Conservation (phyloP, 2,329 filamentous ascomycete species). For the Paradendryphiella salina region DNA sequence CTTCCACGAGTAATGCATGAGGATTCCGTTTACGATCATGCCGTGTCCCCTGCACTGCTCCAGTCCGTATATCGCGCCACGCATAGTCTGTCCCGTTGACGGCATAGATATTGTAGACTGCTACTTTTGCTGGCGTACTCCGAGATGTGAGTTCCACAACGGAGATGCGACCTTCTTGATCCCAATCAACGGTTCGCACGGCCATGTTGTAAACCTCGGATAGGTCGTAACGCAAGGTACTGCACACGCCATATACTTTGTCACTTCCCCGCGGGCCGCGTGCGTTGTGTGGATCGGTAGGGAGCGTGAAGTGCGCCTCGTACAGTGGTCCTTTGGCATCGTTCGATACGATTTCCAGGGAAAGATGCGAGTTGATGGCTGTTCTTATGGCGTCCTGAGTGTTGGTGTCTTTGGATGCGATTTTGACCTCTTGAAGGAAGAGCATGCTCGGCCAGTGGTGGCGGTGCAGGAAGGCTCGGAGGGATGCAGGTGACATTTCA, state of each 20-base stretch:
- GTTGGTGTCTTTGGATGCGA: constrained; percentile 46
- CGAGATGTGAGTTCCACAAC: constrained; percentile 48
- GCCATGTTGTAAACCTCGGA: constrained; percentile 3
- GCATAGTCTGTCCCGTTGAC: constrained; percentile 57
- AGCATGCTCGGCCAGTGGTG: constrained; percentile 53
- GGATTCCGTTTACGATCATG: constrained; percentile 58
- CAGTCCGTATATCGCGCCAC: constrained; percentile 53
- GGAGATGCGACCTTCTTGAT: constrained; percentile 57
- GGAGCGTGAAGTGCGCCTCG: constrained; percentile 52
- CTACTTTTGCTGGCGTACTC: constrained; percentile 36
- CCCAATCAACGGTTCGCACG: constrained; percentile 53
- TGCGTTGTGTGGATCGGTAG: constrained; percentile 56
- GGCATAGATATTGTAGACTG: constrained; percentile 58
- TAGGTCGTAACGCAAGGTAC: constrained; percentile 54
- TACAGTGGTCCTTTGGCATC: constrained; percentile 44
- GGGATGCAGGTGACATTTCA: constrained; percentile 27
- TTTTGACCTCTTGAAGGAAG: constrained; percentile 57
- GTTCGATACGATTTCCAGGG: neutral
- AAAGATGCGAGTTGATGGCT: constrained; percentile 39
- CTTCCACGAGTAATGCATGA: constrained; percentile 52
- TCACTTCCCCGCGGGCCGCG: constrained; percentile 51
- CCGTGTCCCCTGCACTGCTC: constrained; percentile 50
- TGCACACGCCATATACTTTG: constrained; percentile 58
- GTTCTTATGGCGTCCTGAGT: constrained; percentile 48
- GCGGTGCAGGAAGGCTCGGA: constrained; percentile 51